A percentile compares a stretch with the other conserved stretches of the same genome.
These are phyloP conservation scores for Erodium chrysanthum DNA, from an alignment of 441 rosid species.

Conservation along the genomic window DNA sequence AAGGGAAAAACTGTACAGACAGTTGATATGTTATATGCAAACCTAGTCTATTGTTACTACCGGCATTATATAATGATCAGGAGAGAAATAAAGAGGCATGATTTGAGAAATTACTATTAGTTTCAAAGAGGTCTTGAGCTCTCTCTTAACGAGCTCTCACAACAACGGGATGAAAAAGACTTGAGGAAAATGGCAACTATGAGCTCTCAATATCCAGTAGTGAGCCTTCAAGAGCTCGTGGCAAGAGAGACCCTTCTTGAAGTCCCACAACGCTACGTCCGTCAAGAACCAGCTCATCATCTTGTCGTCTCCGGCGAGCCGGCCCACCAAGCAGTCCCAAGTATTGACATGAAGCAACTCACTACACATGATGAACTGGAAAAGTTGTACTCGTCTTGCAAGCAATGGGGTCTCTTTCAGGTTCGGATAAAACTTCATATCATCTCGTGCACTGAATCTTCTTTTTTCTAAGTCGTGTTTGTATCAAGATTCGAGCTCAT, in stretches of 20 bases:
- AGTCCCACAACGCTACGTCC: conserved; percentile 15
- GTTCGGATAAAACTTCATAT: conserved; percentile 10
- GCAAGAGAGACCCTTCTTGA: background rate
- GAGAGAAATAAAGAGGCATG: too few relatives aligned
- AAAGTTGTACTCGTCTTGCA: conserved; percentile 35
- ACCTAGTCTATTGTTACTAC: too few relatives aligned
- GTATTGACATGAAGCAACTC: conserved; percentile 20
- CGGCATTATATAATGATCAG: too few relatives aligned
- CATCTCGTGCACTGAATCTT: background rate
- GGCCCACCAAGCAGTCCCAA: conserved; percentile 2
- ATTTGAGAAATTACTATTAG: too few relatives aligned
- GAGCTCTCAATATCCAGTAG: background rate
- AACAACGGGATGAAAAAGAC: too few relatives aligned
- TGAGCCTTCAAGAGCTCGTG: conserved; percentile 21
- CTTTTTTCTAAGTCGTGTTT: background rate
- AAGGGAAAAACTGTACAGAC: background rate
- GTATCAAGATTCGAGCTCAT: background rate
- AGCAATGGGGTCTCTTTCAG: conserved; percentile 44
- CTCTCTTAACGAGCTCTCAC: too few relatives aligned
- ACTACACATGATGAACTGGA: conserved; percentile 24
- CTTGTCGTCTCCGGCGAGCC: background rate
- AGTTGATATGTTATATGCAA: background rate
- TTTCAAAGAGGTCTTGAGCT: too few relatives aligned
- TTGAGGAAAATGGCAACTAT: conserved; percentile 7
- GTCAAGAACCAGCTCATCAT: too few relatives aligned